Conservation (phyloP, 768 basidiomycete species). For the Collybiopsis confluens region DNA sequence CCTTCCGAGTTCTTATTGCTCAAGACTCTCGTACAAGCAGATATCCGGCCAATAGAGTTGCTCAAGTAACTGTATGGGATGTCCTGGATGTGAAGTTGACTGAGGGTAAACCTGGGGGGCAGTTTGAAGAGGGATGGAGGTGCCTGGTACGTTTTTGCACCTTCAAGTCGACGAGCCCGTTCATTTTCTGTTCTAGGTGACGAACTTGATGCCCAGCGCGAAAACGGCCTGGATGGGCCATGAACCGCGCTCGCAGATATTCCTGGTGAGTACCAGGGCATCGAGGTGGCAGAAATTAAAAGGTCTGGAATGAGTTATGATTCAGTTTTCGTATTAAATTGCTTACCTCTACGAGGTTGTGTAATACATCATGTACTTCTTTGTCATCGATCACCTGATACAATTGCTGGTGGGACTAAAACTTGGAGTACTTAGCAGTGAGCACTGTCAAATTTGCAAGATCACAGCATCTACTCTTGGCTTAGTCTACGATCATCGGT, state of each 20-base stretch:
- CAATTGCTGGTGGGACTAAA: no score
- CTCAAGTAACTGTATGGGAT: slow-evolving; percentile 85
- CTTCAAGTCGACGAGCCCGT: slow-evolving; percentile 6
- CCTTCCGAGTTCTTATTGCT: slow-evolving; percentile 69
- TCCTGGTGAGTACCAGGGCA: slow-evolving; percentile 60
- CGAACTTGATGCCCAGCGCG: slow-evolving; percentile 70
- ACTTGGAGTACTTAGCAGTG: no score
- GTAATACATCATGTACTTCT: no score
- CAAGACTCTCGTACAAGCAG: slow-evolving; percentile 56
- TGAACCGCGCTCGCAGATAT: slow-evolving; percentile 60
- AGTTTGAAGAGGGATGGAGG: slow-evolving; percentile 58
- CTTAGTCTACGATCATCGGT: no score
- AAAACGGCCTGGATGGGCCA: slow-evolving; percentile 67
- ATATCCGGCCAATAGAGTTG: slow-evolving; percentile 51
- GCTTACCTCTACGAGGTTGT: no score
- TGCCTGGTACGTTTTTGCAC: slow-evolving; percentile 52
- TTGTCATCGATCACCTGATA: no score
- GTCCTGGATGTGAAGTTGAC: slow-evolving; percentile 45
- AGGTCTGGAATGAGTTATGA: neutral
- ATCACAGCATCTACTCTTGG: no score
- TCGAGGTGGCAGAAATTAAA: slow-evolving; percentile 55
- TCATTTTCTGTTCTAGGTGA: slow-evolving; percentile 32
- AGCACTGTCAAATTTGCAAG: no score
- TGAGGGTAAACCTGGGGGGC: slow-evolving; percentile 45
- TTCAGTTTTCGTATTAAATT: neutral